A percentile compares a stretch with the other conserved stretches of the same genome.
phyloP scores from a whole-genome alignment of 2,329 filamentous ascomycete genomes.

The Plenodomus lindquistii region DNA sequence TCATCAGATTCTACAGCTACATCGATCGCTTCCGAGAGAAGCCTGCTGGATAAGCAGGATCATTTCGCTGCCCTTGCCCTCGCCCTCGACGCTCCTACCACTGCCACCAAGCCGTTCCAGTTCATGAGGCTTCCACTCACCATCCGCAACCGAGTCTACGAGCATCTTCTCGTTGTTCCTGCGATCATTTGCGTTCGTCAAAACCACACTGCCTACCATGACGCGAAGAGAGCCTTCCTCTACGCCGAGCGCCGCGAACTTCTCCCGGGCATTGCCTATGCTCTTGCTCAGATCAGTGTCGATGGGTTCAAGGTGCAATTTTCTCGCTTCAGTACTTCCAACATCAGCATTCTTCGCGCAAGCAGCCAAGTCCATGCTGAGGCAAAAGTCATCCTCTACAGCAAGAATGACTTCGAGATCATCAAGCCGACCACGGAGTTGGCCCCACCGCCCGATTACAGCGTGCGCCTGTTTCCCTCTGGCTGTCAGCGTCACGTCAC shows the following conservation, averaged over 20 bases:
- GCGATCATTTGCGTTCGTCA: conserved; percentile 32
- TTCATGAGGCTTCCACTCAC: conserved; percentile 28
- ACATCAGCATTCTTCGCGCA: conserved; percentile 37
- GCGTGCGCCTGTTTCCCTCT: conserved; percentile 22
- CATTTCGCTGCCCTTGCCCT: neutral
- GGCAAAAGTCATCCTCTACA: conserved; percentile 47
- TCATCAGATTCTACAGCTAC: neutral
- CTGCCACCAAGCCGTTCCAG: conserved; percentile 6
- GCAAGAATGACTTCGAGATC: conserved; percentile 44
- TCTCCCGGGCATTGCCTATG: conserved; percentile 30
- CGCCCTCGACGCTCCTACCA: neutral
- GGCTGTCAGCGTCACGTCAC: conserved; percentile 22
- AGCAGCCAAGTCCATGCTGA: conserved; percentile 47
- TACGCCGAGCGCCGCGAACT: conserved; percentile 21
- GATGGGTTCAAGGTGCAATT: conserved; percentile 20
- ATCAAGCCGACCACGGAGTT: conserved; percentile 23
- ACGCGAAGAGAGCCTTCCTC: conserved; percentile 17
- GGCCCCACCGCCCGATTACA: conserved; percentile 23
- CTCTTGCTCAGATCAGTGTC: conserved; percentile 16
- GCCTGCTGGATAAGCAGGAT: conserved; percentile 3
- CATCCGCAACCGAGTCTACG: conserved; percentile 26
- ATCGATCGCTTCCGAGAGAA: neutral
- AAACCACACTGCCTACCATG: conserved; percentile 22
- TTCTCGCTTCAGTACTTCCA: conserved; percentile 15
- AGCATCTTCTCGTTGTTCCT: conserved; percentile 25